Evolutionary conservation across 1,139 yeast species (phyloP), one percentile per base, ranked within the genome.

Genomic region (Pneumocystis oryctolagi): DNA sequence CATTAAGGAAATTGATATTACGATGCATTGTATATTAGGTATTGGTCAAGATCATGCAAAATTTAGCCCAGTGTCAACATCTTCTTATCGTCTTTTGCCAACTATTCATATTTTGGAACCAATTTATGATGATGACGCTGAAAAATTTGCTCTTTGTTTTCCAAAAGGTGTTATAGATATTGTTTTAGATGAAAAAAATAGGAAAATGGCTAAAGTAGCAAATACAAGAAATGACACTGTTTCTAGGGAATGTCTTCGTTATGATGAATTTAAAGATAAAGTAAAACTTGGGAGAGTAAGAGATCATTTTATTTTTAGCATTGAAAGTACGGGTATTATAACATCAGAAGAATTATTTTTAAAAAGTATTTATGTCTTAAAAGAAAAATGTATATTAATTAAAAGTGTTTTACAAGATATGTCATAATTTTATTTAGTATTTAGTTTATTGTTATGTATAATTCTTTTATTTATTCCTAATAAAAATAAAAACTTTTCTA

Each of bases 251-350:
- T 97, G 90, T 14, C 80, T 92, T 70, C 84, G 98, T 75, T 96
- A 92, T 73, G 86, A 84, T 62, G 96, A 92, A 73, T 92, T 92
- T 70, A 79, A 85, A 62, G 94, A 85, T 61, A 87, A 88, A 71
- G 97, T 92, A 64, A 86, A 86, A 74, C 80, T 92, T 65, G 98
- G 97, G 57, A 83, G 98, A 75, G 80, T 80, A 70, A 84, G 96
- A 74, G 95, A 87, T 73, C 96, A 92, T 71, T 92, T 92, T 73
- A 87, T 92, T 63, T 92, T 89, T 78, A 60, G 65, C 2, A 89
- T 92, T 63, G 98, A 92, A 75, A 84, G 94, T 65, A 85, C 96
- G 2, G 97, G 98, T 56, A 96, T 97, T 61, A 90, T 92, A 95
- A 80, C 89, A 37, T 96, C 98, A 30, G 96, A 88, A 71, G 97